phyloP scores from a whole-genome alignment of 768 basidiomycete genomes.

The Cystofilobasidium bisporidii region DNA sequence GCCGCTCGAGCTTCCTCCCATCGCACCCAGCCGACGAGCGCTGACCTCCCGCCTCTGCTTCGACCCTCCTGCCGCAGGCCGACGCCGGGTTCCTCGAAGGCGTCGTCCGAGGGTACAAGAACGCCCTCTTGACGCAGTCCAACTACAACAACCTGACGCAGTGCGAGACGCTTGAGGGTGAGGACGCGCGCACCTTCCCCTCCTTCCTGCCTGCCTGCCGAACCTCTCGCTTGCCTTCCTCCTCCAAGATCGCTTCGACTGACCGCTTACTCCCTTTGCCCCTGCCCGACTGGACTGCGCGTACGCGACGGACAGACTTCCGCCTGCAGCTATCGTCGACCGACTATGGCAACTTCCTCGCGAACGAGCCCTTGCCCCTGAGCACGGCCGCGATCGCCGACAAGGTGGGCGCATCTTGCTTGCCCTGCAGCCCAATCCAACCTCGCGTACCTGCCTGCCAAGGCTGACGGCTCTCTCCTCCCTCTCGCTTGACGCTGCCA shows the following conservation, averaged over 20 bases:
- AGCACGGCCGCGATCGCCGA: conserved; percentile 93
- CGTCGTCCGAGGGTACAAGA: conserved; percentile 72
- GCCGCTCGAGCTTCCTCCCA: conserved; percentile 6
- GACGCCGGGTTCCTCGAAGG: conserved; percentile 44
- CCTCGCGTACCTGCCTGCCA: no score
- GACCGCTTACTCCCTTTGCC: no score
- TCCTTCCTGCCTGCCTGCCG: conserved; percentile 28
- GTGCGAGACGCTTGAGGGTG: conserved; percentile 94
- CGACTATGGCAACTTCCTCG: conserved; percentile 96
- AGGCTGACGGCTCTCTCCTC: not conserved
- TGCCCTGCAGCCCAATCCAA: not conserved
- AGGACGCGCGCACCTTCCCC: no score
- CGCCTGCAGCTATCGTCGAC: conserved; percentile 89
- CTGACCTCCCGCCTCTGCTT: not conserved
- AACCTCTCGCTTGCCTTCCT: no score
- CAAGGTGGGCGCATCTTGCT: conserved; percentile 43
- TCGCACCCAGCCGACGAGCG: not conserved
- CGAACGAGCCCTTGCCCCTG: conserved; percentile 87
- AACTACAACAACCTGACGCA: conserved; percentile 91
- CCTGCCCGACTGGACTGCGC: no score
- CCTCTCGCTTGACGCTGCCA: not conserved
- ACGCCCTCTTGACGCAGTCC: conserved; percentile 74
- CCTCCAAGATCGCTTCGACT: not conserved
- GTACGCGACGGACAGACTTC: conserved; percentile 58
- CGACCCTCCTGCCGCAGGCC: conserved; percentile 31